These are phyloP conservation scores for Hypoxylon sp. DNA, from an alignment of 2,329 filamentous ascomycete genomes.

Conservation along the genomic window DNA sequence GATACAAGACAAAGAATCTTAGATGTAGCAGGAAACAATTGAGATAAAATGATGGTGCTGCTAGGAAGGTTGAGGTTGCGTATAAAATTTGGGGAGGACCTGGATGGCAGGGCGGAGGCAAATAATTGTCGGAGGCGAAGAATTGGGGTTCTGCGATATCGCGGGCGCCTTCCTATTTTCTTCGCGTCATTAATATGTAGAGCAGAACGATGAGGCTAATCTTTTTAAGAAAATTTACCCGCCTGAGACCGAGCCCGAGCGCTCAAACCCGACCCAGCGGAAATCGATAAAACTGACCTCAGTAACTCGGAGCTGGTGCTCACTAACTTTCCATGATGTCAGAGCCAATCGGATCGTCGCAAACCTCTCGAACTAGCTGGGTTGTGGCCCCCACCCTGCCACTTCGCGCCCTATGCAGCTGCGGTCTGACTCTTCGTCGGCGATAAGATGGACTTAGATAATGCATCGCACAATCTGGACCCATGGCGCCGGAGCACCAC, in stretches of 20 bases:
- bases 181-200: slow-evolving; percentile 46
- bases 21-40: slow-evolving; percentile 12
- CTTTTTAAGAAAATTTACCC: slow-evolving; percentile 39
- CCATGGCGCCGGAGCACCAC: slow-evolving; percentile 29
- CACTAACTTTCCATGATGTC: slow-evolving; percentile 45
- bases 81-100: slow-evolving; percentile 14
- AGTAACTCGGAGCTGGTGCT: slow-evolving; percentile 3
- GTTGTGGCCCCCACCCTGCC: slow-evolving; percentile 12
- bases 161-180: slow-evolving; percentile 25
- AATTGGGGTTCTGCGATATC: slow-evolving; percentile 24
- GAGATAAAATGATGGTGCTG: slow-evolving; percentile 4
- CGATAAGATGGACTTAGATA: slow-evolving; percentile 47
- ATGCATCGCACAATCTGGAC: slow-evolving; percentile 30
- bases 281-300: slow-evolving; percentile 27
- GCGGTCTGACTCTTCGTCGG: slow-evolving; percentile 41
- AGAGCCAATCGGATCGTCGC: slow-evolving; percentile 46
- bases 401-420: slow-evolving; percentile 4
- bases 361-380: slow-evolving; percentile 13
- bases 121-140: slow-evolving; percentile 22
- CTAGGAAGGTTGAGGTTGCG: slow-evolving; percentile 18
- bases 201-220: slow-evolving; percentile 36
- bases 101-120: slow-evolving; percentile 16
- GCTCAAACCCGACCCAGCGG: slow-evolving; percentile 31
- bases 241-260: slow-evolving; percentile 37
- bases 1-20: slow-evolving; percentile 19